Evolutionary conservation across 352 stramenopile species (phyloP).

Genomic region (Globisporangium rhizosaccharum): DNA sequence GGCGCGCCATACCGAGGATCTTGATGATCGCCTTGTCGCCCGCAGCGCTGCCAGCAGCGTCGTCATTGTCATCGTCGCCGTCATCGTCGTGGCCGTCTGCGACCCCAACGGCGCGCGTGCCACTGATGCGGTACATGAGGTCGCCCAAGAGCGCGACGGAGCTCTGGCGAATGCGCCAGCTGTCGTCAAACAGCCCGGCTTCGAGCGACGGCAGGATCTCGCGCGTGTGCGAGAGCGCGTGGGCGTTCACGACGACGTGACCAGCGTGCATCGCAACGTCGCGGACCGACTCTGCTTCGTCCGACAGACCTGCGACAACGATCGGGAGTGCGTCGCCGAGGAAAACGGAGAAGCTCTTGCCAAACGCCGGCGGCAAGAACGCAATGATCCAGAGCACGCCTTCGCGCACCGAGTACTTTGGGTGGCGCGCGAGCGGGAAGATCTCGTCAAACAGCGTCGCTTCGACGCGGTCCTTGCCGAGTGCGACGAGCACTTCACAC

Average conservation of each 20-base stretch:
- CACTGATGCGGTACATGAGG: conserved; percentile 96
- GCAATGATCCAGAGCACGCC: conserved; percentile 98
- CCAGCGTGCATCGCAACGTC: conserved; percentile 97
- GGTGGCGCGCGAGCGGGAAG: conserved; percentile 92
- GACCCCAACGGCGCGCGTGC: conserved; percentile 89
- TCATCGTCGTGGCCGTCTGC: conserved; percentile 41
- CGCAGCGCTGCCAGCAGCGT: conserved; percentile 71
- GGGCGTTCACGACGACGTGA: conserved; percentile 96
- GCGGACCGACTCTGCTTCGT: conserved; percentile 97
- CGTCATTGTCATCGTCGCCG: conserved; percentile 83
- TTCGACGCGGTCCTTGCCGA: conserved; percentile 77
- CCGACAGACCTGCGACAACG: conserved; percentile 95
- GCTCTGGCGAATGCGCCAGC: conserved; percentile 98
- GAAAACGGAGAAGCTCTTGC: conserved; percentile 91
- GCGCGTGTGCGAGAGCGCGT: conserved; percentile 95
- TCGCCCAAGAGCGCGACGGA: conserved; percentile 95
- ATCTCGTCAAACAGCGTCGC: conserved; percentile 90
- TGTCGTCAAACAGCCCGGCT: conserved; percentile 94
- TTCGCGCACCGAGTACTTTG: conserved; percentile 94
- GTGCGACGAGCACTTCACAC: conserved; percentile 92
- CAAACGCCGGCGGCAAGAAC: conserved; percentile 96
- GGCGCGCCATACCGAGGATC: conserved; percentile 90
- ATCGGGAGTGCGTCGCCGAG: conserved; percentile 94
- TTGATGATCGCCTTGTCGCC: conserved; percentile 86
- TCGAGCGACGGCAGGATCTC: conserved; percentile 97